Evolutionary conservation across 164 flowering plant genomes (phyloP).

Genomic region (Dillenia suffruticosa): DNA sequence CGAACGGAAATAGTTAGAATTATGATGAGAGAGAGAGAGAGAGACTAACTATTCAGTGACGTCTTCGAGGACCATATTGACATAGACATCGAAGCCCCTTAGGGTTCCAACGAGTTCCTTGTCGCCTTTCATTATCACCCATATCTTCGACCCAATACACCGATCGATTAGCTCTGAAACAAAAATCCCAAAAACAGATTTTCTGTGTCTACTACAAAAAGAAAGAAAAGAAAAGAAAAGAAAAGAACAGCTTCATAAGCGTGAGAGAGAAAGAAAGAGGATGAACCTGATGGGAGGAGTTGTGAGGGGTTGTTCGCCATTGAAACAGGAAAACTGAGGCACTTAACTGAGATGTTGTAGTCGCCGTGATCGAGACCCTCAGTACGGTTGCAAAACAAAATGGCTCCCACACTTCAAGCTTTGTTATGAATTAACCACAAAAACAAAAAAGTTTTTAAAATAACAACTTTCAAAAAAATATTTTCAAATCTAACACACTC

Average conservation of each 20-base stretch:
- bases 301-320: conserved; percentile 85
- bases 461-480: too few relatives aligned
- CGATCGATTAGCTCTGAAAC: conserved; percentile 92
- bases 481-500: too few relatives aligned
- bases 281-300: conserved; percentile 72
- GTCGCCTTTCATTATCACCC: conserved; percentile 99
- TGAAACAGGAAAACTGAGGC: too few relatives aligned
- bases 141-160: conserved; percentile 93
- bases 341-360: too few relatives aligned
- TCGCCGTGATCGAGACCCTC: too few relatives aligned
- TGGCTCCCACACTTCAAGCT: too few relatives aligned
- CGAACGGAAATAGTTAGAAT: too few relatives aligned
- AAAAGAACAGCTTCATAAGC: neutral
- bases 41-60: conserved; percentile 86
- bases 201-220: neutral
- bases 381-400: too few relatives aligned
- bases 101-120: conserved; percentile 98
- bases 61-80: conserved; percentile 98
- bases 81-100: conserved; percentile 89
- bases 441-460: too few relatives aligned
- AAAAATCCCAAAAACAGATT: conserved; percentile 2
- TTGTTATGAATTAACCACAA: too few relatives aligned
- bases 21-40: conserved; percentile 1
- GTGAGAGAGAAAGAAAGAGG: neutral
- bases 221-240: neutral